phyloP scores from a whole-genome alignment of 345 rosid species.

The Rhizophora mangle region DNA sequence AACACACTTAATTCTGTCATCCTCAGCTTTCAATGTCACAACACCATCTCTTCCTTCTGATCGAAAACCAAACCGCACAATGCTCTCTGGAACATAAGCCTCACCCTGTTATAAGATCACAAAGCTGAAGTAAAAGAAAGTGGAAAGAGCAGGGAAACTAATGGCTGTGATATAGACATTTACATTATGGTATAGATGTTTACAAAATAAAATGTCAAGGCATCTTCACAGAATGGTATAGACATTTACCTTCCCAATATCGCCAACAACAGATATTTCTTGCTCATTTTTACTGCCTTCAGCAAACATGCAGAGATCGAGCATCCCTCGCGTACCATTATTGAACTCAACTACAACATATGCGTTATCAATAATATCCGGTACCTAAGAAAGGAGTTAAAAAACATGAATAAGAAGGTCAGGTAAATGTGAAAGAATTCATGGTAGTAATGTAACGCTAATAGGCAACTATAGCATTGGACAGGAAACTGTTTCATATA shows the following conservation, averaged over 20 bases:
- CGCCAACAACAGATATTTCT: conserved; percentile 80
- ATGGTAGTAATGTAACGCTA: background rate
- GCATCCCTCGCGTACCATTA: conserved; percentile 87
- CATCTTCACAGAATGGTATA: no score
- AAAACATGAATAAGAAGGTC: background rate
- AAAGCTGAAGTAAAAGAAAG: conserved; percentile 10
- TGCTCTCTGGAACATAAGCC: conserved; percentile 85
- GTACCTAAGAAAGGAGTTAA: conserved; percentile 50
- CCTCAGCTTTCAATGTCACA: conserved; percentile 57
- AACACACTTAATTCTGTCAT: conserved; percentile 62
- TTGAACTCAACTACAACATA: conserved; percentile 85
- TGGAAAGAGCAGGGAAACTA: background rate
- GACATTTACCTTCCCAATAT: conserved; percentile 59
- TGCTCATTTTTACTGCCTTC: conserved; percentile 97
- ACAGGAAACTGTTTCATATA: no score
- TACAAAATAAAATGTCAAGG: background rate
- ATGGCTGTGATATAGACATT: background rate
- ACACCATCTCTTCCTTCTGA: conserved; percentile 67
- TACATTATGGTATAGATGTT: no score
- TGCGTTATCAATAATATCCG: conserved; percentile 88
- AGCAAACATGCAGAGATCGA: conserved; percentile 97
- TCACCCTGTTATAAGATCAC: conserved; percentile 59
- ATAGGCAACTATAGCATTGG: background rate
- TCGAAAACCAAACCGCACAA: conserved; percentile 65
- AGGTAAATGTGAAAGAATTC: background rate